These are phyloP conservation scores for Candida loeiensis DNA, from an alignment of 805 yeast species.

Conservation along the genomic window DNA sequence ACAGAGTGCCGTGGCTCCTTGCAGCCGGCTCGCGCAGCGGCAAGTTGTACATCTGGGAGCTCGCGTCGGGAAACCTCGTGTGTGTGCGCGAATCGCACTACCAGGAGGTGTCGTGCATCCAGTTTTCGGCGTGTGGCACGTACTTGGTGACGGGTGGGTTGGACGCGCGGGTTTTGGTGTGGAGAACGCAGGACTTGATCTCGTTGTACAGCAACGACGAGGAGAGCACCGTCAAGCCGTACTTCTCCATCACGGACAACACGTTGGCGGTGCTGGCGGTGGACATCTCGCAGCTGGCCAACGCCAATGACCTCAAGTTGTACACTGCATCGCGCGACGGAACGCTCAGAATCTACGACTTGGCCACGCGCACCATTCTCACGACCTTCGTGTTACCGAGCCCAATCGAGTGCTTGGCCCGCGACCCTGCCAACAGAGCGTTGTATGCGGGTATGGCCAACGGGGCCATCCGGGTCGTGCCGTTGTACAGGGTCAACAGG, in stretches of 20 bases:
- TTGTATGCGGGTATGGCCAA: conserved; percentile 64
- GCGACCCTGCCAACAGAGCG: conserved; percentile 78
- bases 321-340: conserved; percentile 71
- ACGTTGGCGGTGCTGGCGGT: conserved; percentile 50
- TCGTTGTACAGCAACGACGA: conserved; percentile 26
- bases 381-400: conserved; percentile 69
- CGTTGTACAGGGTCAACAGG: conserved; percentile 41
- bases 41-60: conserved; percentile 79
- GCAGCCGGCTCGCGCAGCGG: conserved; percentile 78
- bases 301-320: conserved; percentile 55
- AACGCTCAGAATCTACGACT: conserved; percentile 69
- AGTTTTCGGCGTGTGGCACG: conserved; percentile 57
- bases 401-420: conserved; percentile 53
- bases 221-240: conserved; percentile 48
- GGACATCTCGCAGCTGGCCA: conserved; percentile 47
- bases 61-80: conserved; percentile 69
- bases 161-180: conserved; percentile 75
- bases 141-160: conserved; percentile 71
- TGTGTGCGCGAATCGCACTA: conserved; percentile 80
- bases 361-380: conserved; percentile 44
- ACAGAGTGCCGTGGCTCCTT: conserved; percentile 58
- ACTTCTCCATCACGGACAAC: conserved; percentile 58
- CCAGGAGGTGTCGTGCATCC: conserved; percentile 62
- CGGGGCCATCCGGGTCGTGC: conserved; percentile 59
- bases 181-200: conserved; percentile 66